Percentiles rank a stretch among this genome's conserved stretches.
phyloP scores from a whole-genome alignment of 1,139 yeast genomes.

The Lipomyces yarrowii region DNA sequence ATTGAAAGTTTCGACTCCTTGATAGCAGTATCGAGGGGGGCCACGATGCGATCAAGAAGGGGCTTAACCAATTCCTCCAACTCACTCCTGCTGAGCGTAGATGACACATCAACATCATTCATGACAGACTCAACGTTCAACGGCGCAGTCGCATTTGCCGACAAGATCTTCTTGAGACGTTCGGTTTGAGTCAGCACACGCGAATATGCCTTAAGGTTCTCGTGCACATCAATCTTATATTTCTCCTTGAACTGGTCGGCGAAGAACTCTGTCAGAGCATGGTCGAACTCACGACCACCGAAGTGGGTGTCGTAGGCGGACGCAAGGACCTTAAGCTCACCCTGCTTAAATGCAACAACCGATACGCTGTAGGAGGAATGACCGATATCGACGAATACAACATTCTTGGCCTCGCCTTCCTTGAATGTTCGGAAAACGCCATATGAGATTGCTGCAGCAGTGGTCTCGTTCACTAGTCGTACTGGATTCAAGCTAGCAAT shows the following conservation, averaged over 20 bases:
- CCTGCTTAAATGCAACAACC: constrained; percentile 89
- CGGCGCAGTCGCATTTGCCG: constrained; percentile 95
- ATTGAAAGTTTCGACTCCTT: constrained; percentile 71
- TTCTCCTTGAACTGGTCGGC: constrained; percentile 88
- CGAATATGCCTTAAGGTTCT: constrained; percentile 92
- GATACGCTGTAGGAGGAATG: constrained; percentile 93
- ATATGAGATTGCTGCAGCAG: constrained; percentile 99
- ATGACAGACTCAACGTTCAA: constrained; percentile 93
- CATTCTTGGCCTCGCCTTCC: constrained; percentile 86
- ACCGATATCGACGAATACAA: constrained; percentile 95
- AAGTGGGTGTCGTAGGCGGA: constrained; percentile 93
- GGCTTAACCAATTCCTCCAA: constrained; percentile 89
- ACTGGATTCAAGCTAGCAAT: constrained; percentile 98
- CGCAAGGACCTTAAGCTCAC: constrained; percentile 91
- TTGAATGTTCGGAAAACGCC: constrained; percentile 98
- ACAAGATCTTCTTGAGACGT: constrained; percentile 89
- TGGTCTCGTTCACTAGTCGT: constrained; percentile 92
- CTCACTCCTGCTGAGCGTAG: constrained; percentile 87
- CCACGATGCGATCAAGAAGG: constrained; percentile 69
- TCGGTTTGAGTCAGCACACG: constrained; percentile 92
- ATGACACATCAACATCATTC: constrained; percentile 95
- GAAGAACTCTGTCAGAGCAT: constrained; percentile 90
- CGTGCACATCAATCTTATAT: constrained; percentile 88
- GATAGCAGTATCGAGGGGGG: constrained; percentile 82
- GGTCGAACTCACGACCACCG: constrained; percentile 97